Evolutionary conservation across 495 filamentous ascomycete species (phyloP), one percentile per base, ranked within the genome.

Genomic region (Staphylotrichum tortipilum): DNA sequence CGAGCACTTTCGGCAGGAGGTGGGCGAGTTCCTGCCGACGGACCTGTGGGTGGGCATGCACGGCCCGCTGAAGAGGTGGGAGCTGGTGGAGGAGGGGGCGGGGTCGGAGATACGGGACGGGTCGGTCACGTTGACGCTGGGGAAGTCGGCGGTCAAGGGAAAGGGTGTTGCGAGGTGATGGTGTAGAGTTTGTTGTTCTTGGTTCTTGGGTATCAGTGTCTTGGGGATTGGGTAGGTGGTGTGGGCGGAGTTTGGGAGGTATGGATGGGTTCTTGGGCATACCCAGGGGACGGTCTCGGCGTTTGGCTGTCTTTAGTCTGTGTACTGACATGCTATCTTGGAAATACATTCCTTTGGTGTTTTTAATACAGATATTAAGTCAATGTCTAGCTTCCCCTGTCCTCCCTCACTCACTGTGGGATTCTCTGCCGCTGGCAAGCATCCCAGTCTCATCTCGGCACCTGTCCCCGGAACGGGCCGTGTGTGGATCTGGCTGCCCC

Each of bases 41-140:
- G 94, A 96, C 59, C 81, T 98, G 34, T 98, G 91, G 92, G 82
- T 83, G 0, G 86, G 84, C 7, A 74, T 76, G 67, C 64, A 69
- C 29, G 62, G 62, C 17, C 64, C 66, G 8, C 59, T 68, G 24
- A 50, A 38, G 41, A 62, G 63, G 44, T 76, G 70, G 70, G 67
- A 72, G 33, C 50, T 74, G n/a, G 62, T 71, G 31, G 55, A 55
- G 17, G 36, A 11, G 21, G 54, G 47, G 12, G 37, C 44, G 26
- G 26, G 26, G 23, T 28, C 41, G 1, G 47, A 44, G 39, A 34
- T 14, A 17, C 53, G 38, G 11, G 24, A 34, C 10, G 52, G 57
- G 31, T 30, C 48, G 15, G 49, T 23, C 26, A 63, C 57, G 31
- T 57, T 57, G 3, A 58, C 51, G 19, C 19, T 52, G 12, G 39